Percentiles rank a stretch among this genome's conserved stretches.
Evolutionary conservation across 257 asterid genomes (phyloP).

Genomic region (Lantana camara): DNA sequence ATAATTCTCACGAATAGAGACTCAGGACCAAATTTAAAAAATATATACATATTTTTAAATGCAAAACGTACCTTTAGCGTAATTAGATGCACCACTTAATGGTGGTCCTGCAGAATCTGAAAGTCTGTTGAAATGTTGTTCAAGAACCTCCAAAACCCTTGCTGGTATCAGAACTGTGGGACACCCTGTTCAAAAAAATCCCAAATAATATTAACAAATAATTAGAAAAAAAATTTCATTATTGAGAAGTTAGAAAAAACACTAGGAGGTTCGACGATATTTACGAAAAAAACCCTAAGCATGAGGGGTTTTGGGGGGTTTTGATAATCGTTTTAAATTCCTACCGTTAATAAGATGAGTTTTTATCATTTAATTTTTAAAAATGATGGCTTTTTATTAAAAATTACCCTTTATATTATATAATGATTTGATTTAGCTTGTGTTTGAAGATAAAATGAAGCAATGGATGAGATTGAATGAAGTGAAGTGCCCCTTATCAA

Average conservation of each 20-base stretch:
- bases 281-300: no score
- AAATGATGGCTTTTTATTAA: not conserved
- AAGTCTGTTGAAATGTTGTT: constrained; percentile 29
- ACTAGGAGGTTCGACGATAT: no score
- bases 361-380: no score
- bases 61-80: constrained; percentile 24
- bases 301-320: no score
- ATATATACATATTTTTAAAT: not conserved
- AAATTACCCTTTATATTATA: not conserved
- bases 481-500: no score
- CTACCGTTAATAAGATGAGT: no score
- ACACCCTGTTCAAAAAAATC: not conserved
- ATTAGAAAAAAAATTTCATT: no score
- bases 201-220: not conserved
- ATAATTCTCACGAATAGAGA: no score
- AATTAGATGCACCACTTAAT: not conserved
- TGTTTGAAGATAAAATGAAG: not conserved
- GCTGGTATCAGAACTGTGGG: not conserved
- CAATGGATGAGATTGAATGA: not conserved
- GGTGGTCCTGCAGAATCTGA: constrained; percentile 11
- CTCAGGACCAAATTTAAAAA: no score
- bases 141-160: constrained; percentile 22
- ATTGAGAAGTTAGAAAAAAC: no score
- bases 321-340: no score
- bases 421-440: not conserved